phyloP scores from a whole-genome alignment of 2,329 filamentous ascomycete genomes.

The Juglanconis juglandina region DNA sequence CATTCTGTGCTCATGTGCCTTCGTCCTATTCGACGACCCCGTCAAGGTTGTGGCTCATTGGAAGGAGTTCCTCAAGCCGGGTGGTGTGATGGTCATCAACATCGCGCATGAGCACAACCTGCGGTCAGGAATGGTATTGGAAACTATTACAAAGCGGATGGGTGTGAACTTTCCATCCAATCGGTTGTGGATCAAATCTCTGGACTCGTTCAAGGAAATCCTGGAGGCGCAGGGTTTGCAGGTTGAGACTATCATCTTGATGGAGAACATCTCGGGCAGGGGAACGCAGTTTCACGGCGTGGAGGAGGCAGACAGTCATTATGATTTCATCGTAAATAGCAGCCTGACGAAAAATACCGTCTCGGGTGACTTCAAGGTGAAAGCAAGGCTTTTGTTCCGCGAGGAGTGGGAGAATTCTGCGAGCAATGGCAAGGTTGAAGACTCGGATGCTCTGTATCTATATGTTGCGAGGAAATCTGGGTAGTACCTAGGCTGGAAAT shows the following conservation, averaged over 20 bases:
- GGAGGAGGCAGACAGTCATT: slow-evolving; percentile 28
- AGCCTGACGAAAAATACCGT: slow-evolving; percentile 20
- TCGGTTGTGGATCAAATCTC: slow-evolving; percentile 28
- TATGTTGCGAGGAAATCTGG: slow-evolving; percentile 26
- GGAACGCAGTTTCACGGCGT: slow-evolving; percentile 22
- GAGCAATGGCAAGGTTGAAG: slow-evolving; percentile 28
- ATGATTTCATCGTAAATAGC: slow-evolving; percentile 24
- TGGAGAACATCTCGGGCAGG: slow-evolving; percentile 27
- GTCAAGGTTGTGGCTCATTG: slow-evolving; percentile 26
- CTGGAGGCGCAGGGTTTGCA: slow-evolving; percentile 27
- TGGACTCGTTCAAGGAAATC: slow-evolving; percentile 26
- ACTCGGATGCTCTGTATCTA: slow-evolving; percentile 28
- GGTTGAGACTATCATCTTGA: slow-evolving; percentile 24
- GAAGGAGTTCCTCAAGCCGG: slow-evolving; percentile 26
- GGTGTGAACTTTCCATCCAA: slow-evolving; percentile 27
- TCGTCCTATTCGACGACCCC: slow-evolving; percentile 30
- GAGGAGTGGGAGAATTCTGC: slow-evolving; percentile 30
- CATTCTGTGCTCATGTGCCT: slow-evolving; percentile 32
- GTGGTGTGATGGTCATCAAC: slow-evolving; percentile 30
- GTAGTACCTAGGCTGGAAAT: background rate
- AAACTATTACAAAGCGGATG: slow-evolving; percentile 24
- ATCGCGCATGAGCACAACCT: slow-evolving; percentile 31
- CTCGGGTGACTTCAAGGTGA: slow-evolving; percentile 23
- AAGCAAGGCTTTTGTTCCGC: slow-evolving; percentile 25
- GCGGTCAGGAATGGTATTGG: slow-evolving; percentile 24